A percentile compares a stretch with the other conserved stretches of the same genome.
phyloP scores from a whole-genome alignment of 2,329 filamentous ascomycete species.

The Ophiobolus disseminans region DNA sequence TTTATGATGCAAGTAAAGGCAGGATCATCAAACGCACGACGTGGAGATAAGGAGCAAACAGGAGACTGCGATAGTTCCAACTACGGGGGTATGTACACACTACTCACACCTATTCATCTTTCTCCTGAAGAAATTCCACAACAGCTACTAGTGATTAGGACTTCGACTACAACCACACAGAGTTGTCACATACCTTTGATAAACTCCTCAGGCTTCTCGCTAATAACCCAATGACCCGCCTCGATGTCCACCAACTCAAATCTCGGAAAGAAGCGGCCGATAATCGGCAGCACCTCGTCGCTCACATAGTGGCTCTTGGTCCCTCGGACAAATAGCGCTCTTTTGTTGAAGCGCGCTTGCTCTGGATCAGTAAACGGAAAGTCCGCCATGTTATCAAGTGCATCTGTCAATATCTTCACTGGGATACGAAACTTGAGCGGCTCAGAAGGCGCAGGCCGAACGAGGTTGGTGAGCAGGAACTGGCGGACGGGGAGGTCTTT shows the following conservation, averaged over 20 bases:
- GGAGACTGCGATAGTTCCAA: too few relatives aligned
- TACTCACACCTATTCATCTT: slow-evolving; percentile 31
- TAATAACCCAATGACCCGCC: slow-evolving; percentile 86
- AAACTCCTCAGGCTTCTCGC: slow-evolving; percentile 84
- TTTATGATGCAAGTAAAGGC: too few relatives aligned
- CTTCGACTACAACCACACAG: slow-evolving; percentile 67
- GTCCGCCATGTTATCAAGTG: slow-evolving; percentile 79
- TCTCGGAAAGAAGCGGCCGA: slow-evolving; percentile 81
- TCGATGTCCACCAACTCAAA: slow-evolving; percentile 78
- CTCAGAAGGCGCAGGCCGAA: slow-evolving; percentile 61
- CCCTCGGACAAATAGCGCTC: slow-evolving; percentile 80
- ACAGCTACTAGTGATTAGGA: slow-evolving; percentile 73
- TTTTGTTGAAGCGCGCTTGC: slow-evolving; percentile 73
- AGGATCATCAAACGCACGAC: too few relatives aligned
- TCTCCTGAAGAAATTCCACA: slow-evolving; percentile 68
- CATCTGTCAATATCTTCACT: slow-evolving; percentile 70
- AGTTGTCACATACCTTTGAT: slow-evolving; percentile 65
- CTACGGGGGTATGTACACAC: too few relatives aligned
- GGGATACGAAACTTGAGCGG: slow-evolving; percentile 80
- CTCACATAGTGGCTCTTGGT: slow-evolving; percentile 79
- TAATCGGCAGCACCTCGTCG: slow-evolving; percentile 79
- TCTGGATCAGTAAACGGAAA: slow-evolving; percentile 84
- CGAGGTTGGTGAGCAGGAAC: slow-evolving; percentile 87
- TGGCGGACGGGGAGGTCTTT: slow-evolving; percentile 79
- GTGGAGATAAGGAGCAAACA: too few relatives aligned